Base-by-base conservation (phyloP, 2,329 filamentous ascomycete species). In the Cordyceps militaris region DNA sequence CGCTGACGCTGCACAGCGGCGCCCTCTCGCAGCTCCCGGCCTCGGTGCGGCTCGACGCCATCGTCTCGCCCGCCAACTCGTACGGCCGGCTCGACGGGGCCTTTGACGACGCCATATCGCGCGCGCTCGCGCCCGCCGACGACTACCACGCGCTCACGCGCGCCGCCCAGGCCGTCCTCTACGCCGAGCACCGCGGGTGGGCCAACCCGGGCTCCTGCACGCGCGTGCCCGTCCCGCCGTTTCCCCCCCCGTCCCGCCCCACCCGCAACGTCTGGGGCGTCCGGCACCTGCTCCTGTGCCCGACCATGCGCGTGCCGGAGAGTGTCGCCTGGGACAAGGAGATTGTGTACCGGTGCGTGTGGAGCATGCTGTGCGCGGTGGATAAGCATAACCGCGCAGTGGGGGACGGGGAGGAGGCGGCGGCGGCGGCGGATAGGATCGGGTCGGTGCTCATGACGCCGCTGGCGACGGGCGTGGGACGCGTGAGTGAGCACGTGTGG, bases 11-110 rank as follows among this genome's bases (percentile, higher is more conserved):
- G 26, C 74, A 76, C 62, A 64, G 75, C 59, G 69, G 65, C 44
- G 65, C 67, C 7, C 71, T 82, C 5, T 66, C 70, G 10, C 63
- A 66, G 2, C 63, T 81, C 3, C 67, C 74, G 0, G 11, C 63
- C 0, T 52, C 59, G 0, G 64, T 71, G 9, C 67, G 67, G 30
- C 80, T 79, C 63, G 74, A 81, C 63, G 68, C 76, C 13, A 67
- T 82, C 43, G 77, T 81, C 23, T 82, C 79, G 1, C 79, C 79
- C 0, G 78, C 79, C 43, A 82, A 82, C 62, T 80, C 77, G 1
- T 82, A 80, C 63, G 79, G 73, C 28, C 72, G 73, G 1, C 72
- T 83, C 1, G 79, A 82, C 61, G 80, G 80, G 28, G 77, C 73
- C 49, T 83, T 81, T 61, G 79, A 82, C 65, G 75, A 80, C 61